Base-by-base conservation (phyloP, 2,329 filamentous ascomycete genomes). In the Colletotrichum acutatum region DNA sequence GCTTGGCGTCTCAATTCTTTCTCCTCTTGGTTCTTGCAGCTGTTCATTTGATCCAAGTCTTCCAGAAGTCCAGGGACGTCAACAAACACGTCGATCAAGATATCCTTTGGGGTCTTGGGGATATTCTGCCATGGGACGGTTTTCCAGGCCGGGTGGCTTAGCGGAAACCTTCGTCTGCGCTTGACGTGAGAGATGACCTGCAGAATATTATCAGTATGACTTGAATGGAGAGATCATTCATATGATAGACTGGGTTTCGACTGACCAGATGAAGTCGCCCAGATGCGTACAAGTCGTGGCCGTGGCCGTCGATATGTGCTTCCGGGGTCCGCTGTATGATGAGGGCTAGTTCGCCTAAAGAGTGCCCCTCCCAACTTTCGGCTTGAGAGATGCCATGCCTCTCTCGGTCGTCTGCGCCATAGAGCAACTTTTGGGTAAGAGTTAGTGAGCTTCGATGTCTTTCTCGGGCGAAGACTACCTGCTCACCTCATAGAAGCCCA, bases 71-170 rank as follows among this genome's bases (percentile, higher is more conserved):
- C 76, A 1, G 78, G 78, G 0, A 80, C 72, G 12, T 82, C 80
- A 7, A 78, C 78, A 9, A 82, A 68, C 4, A 82, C 73, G 49
- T 82, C 81, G 8, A 78, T 74, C 12, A 82, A 64, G 26, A 78
- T 74, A 57, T 83, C 81, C 26, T 78, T 79, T 14, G 75, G 64
- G 7, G 79, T 74, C 42, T 80, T 82, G 0, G 80, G 77, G 3
- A 75, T 74, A 5, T 72, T 62, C 34, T 75, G 72, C 80, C 80
- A 83, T 0, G 81, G 81, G 22, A 80, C 65, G 6, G 74, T 80
- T 49, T 79, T 79, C 81, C 81, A 83, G 49, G 78, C 78, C 0
- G 75, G 77, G 2, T 73, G 76, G 61, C 78, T 77, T 9, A 83
- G 75, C 19, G 76, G 73, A 34, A 75, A 79, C 30, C 77, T 76